Conservation (phyloP, 2,329 filamentous ascomycete genomes). For the Didymella exigua region DNA sequence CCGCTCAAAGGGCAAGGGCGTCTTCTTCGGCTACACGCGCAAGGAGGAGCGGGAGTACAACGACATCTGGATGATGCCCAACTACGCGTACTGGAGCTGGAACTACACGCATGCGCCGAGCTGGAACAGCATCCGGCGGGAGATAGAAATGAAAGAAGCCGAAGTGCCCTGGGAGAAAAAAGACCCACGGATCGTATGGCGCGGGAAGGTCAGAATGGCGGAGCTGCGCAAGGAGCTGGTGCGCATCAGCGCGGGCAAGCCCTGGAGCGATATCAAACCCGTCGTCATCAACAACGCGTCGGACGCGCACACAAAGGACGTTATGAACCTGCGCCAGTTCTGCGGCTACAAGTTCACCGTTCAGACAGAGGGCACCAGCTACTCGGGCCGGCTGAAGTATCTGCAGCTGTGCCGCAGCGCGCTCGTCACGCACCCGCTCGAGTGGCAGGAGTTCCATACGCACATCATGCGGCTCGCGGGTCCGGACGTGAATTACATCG, state of each 20-base stretch:
- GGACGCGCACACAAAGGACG: constrained; percentile 40
- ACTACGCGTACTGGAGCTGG: constrained; percentile 46
- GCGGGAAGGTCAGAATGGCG: constrained; percentile 44
- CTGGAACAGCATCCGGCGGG: constrained; percentile 42
- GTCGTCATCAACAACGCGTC: constrained; percentile 43
- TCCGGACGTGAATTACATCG: constrained; percentile 41
- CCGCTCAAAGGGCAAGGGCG: constrained; percentile 33
- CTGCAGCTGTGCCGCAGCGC: constrained; percentile 56
- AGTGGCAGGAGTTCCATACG: constrained; percentile 46
- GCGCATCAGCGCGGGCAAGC: constrained; percentile 35
- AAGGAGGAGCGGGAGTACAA: constrained; percentile 36
- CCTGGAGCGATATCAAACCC: constrained; percentile 43
- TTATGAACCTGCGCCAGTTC: constrained; percentile 43
- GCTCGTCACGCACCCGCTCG: constrained; percentile 40
- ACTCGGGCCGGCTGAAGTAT: constrained; percentile 61
- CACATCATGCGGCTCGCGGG: constrained; percentile 41
- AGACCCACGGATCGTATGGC: constrained; percentile 40
- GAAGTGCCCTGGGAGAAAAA: constrained; percentile 37
- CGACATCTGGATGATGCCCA: constrained; percentile 45
- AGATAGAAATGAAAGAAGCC: constrained; percentile 33
- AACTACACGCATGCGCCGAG: constrained; percentile 45
- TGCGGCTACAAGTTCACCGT: constrained; percentile 58
- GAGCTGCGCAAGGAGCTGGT: constrained; percentile 37
- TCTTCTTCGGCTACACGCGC: constrained; percentile 41
- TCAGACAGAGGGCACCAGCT: constrained; percentile 60